Evolutionary conservation across 306 rosid genomes (phyloP).

Genomic region (Datisca glomerata): DNA sequence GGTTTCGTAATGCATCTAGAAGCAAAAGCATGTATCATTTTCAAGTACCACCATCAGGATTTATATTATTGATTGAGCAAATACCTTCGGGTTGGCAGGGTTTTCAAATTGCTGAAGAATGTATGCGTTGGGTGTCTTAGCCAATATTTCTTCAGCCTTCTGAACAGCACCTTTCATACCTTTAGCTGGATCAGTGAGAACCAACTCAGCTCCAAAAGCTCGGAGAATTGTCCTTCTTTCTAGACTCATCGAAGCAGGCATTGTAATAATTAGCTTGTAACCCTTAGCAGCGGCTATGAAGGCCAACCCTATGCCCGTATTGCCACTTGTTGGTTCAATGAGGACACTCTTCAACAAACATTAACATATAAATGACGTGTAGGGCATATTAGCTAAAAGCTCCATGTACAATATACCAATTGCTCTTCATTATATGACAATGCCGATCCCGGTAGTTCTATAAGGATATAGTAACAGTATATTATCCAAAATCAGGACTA

Average conservation of each 20-base stretch:
- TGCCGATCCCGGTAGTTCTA: background rate
- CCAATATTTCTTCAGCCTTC: slow-evolving; percentile 74
- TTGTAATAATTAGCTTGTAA: slow-evolving; percentile 58
- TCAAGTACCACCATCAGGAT: background rate
- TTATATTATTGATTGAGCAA: slow-evolving; percentile 2
- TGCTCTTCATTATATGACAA: background rate
- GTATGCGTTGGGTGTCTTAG: slow-evolving; percentile 62
- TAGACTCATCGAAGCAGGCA: slow-evolving; percentile 85
- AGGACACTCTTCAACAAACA: slow-evolving; percentile 49
- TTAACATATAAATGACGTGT: background rate
- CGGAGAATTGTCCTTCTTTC: slow-evolving; percentile 66
- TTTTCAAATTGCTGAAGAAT: slow-evolving; percentile 76
- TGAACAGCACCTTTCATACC: slow-evolving; percentile 83
- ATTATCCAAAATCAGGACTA: too few species aligned
- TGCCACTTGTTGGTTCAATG: slow-evolving; percentile 73
- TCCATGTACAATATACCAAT: background rate
- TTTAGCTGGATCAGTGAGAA: slow-evolving; percentile 63
- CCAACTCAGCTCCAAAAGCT: slow-evolving; percentile 74
- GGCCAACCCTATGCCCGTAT: slow-evolving; percentile 73
- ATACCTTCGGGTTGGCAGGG: slow-evolving; percentile 83
- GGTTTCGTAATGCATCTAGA: slow-evolving; percentile 67
- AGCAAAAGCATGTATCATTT: background rate
- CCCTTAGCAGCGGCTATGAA: slow-evolving; percentile 77
- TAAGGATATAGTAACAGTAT: background rate
- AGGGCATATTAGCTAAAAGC: slow-evolving; percentile 17